A percentile compares a stretch with the other conserved stretches of the same genome.
These are phyloP conservation scores for Xerocomus minutiporus DNA, from an alignment of 1,284 basidiomycete genomes.

Conservation along the genomic window DNA sequence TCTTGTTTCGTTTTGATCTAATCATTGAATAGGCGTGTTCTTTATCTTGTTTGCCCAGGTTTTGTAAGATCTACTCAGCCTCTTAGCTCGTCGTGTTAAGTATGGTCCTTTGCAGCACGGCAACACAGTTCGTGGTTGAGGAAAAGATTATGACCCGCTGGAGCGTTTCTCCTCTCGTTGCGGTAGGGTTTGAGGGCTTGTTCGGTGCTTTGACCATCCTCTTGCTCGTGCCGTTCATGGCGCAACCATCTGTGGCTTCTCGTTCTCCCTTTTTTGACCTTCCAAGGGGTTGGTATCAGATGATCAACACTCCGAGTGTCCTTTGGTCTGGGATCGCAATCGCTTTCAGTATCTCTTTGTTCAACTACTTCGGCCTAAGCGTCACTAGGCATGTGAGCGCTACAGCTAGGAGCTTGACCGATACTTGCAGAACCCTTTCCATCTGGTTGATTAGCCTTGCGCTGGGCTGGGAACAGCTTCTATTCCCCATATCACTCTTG, in stretches of 20 bases:
- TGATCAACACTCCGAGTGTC: slow-evolving; percentile 75
- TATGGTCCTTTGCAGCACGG: slow-evolving; percentile 53
- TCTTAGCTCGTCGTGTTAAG: slow-evolving; percentile 16
- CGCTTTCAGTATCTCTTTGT: slow-evolving; percentile 82
- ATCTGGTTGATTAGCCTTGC: slow-evolving; percentile 87
- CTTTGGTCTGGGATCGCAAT: slow-evolving; percentile 76
- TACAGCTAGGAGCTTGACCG: slow-evolving; percentile 85
- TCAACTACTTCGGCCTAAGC: slow-evolving; percentile 94
- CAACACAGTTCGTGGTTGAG: slow-evolving; percentile 92
- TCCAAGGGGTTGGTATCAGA: slow-evolving; percentile 85
- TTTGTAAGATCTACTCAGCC: slow-evolving; percentile 59
- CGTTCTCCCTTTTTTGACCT: slow-evolving; percentile 88
- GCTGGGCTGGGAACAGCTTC: slow-evolving; percentile 89
- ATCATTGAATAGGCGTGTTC: slow-evolving; percentile 60
- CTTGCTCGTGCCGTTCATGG: slow-evolving; percentile 68
- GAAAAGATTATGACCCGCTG: slow-evolving; percentile 81
- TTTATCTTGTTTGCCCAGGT: slow-evolving; percentile 96
- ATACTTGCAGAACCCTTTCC: slow-evolving; percentile 92
- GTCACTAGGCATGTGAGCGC: slow-evolving; percentile 90
- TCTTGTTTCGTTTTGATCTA: slow-evolving; percentile 2
- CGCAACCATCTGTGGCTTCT: slow-evolving; percentile 48
- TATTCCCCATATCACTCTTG: slow-evolving; percentile 78
- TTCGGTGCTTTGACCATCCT: slow-evolving; percentile 84
- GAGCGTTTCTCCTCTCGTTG: slow-evolving; percentile 85
- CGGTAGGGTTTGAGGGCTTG: slow-evolving; percentile 92